Evolutionary conservation across 2,329 filamentous ascomycete genomes (phyloP).

Genomic region (Phoma sp.): DNA sequence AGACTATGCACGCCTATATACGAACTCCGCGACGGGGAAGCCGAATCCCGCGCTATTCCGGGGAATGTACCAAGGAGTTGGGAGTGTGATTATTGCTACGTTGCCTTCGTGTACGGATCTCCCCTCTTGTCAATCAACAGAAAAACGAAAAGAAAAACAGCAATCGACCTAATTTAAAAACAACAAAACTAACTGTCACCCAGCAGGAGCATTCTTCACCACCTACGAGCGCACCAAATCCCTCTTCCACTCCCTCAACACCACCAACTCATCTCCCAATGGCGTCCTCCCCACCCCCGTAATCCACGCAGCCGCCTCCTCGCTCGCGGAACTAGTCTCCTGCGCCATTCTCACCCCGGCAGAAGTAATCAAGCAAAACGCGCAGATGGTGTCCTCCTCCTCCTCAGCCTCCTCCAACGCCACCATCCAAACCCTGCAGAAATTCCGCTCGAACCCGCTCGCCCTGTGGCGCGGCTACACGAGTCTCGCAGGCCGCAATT

Average conservation of each 20-base stretch:
- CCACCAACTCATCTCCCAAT: conserved; percentile 38
- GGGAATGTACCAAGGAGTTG: conserved; percentile 86
- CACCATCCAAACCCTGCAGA: conserved; percentile 62
- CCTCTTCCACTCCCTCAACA: conserved; percentile 60
- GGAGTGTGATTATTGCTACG: conserved; percentile 82
- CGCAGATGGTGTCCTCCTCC: conserved; percentile 71
- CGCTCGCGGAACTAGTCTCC: conserved; percentile 79
- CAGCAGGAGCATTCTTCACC: conserved; percentile 86
- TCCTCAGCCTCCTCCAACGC: conserved; percentile 48
- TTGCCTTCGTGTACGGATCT: conserved; percentile 73
- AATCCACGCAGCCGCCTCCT: conserved; percentile 76
- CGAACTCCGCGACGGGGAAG: conserved; percentile 61
- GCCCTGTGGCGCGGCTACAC: conserved; percentile 74
- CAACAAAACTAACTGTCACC: conserved; percentile 1
- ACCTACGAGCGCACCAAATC: conserved; percentile 82
- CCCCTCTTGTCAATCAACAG: background rate
- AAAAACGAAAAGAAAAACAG: background rate
- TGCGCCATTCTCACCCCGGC: conserved; percentile 87
- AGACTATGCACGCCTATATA: conserved; percentile 72
- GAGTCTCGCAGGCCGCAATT: conserved; percentile 78
- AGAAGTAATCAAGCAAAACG: conserved; percentile 92
- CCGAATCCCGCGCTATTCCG: conserved; percentile 66
- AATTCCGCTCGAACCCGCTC: conserved; percentile 62
- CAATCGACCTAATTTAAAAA: too few species aligned
- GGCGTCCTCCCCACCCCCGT: conserved; percentile 67